Conservation (phyloP, 2,329 filamentous ascomycete genomes). For the Ophiostoma himal-ulmi region DNA sequence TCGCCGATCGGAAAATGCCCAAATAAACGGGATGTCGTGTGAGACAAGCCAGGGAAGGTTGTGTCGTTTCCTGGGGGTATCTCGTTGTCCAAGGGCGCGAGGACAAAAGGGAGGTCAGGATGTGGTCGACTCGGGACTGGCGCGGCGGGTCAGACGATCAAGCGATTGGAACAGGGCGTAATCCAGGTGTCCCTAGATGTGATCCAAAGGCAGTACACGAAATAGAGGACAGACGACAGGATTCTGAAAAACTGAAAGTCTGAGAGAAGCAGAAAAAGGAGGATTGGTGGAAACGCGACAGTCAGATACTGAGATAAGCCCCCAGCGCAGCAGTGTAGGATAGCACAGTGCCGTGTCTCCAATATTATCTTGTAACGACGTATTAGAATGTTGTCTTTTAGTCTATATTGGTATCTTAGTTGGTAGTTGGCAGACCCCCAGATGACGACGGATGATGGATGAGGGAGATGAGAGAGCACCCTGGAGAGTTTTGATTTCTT, state of each 20-base stretch:
- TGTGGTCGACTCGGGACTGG: not conserved
- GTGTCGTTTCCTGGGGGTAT: not conserved
- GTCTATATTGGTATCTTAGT: not conserved
- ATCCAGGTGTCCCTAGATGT: not conserved
- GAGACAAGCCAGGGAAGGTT: constrained; percentile 9
- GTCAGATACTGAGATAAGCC: constrained; percentile 15
- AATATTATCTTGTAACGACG: constrained; percentile 4
- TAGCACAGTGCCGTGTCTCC: not conserved
- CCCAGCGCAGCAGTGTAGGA: not conserved
- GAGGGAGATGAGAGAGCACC: not conserved
- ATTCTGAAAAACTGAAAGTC: constrained; percentile 5
- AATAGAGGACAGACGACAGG: not conserved
- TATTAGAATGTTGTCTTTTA: not conserved
- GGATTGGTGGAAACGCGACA: constrained; percentile 14
- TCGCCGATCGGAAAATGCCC: not conserved
- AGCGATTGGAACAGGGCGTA: not conserved
- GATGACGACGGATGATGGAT: not conserved
- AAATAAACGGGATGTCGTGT: constrained; percentile 1
- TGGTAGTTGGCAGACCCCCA: not conserved
- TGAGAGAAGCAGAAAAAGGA: constrained; percentile 11
- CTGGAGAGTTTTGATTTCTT: not conserved
- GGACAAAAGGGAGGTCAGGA: constrained; percentile 1
- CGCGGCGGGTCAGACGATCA: constrained; percentile 3
- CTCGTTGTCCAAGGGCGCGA: constrained; percentile 1
- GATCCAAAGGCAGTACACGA: not conserved